A percentile compares a stretch with the other conserved stretches of the same genome.
Conservation (phyloP, 768 basidiomycete species). For the Rhodosporidiobolus odoratus region DNA sequence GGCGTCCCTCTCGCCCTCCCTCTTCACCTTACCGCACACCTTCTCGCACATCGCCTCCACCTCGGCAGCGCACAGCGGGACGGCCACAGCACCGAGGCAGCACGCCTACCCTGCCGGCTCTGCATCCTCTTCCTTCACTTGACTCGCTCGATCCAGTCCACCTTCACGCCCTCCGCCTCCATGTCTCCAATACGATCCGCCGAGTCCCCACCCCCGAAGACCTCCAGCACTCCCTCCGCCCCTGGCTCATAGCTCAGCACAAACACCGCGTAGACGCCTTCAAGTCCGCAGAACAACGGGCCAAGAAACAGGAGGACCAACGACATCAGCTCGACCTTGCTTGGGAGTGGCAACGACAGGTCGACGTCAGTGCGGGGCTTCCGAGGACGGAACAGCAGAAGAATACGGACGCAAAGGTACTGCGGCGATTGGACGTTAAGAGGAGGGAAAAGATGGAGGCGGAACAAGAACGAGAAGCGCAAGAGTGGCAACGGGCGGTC, state of each 20-base stretch:
- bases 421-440: background rate
- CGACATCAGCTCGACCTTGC: conserved; percentile 12
- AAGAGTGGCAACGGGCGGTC: background rate
- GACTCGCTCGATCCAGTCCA: background rate
- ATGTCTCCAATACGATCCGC: background rate
- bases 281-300: background rate
- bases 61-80: background rate
- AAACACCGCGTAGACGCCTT: background rate
- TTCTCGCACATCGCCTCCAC: background rate
- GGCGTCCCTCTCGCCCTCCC: background rate
- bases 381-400: background rate
- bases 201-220: background rate
- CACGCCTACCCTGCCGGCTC: background rate
- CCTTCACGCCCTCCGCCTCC: background rate
- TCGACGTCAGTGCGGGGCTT: background rate
- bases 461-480: background rate
- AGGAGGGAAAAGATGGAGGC: background rate
- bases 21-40: background rate
- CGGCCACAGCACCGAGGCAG: too few species aligned
- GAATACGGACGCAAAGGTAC: background rate
- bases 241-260: background rate
- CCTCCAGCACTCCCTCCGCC: background rate
- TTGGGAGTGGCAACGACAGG: conserved; percentile 21
- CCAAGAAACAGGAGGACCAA: too few species aligned
- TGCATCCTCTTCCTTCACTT: background rate